Evolutionary conservation across 495 filamentous ascomycete species (phyloP).

Genomic region (Coniosporium apollinis): DNA sequence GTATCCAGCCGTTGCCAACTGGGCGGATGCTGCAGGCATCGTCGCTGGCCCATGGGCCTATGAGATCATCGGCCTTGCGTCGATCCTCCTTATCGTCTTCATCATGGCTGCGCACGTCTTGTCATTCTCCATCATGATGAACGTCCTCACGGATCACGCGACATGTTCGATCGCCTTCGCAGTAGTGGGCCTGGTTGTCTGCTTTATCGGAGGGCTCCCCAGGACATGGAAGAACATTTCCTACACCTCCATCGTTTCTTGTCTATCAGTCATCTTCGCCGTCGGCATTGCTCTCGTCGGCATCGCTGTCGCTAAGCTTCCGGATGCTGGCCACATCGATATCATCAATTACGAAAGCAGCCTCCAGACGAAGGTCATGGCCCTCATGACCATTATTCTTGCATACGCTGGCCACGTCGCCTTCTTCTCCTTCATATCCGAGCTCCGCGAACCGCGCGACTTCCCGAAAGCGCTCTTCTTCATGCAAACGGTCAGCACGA

Average conservation of each 20-base stretch:
- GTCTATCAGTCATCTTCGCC: slow-evolving; percentile 44
- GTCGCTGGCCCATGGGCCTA: slow-evolving; percentile 6
- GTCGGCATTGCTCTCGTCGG: slow-evolving; percentile 54
- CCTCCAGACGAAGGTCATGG: too few species aligned
- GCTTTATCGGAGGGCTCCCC: slow-evolving; percentile 44
- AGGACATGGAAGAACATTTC: slow-evolving; percentile 42
- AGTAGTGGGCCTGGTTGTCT: slow-evolving; percentile 45
- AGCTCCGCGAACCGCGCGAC: slow-evolving; percentile 11
- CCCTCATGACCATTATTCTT: slow-evolving; percentile 4
- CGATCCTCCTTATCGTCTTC: slow-evolving; percentile 44
- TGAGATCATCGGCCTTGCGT: slow-evolving; percentile 13
- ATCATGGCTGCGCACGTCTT: slow-evolving; percentile 62
- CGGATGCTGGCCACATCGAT: too few species aligned
- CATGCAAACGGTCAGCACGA: slow-evolving; percentile 11
- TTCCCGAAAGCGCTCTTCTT: slow-evolving; percentile 16
- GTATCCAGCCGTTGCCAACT: slow-evolving; percentile 54
- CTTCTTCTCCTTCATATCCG: slow-evolving; percentile 14
- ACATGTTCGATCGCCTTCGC: slow-evolving; percentile 53
- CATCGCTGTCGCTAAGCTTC: slow-evolving; percentile 14
- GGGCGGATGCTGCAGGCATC: slow-evolving; percentile 47
- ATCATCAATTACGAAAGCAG: too few species aligned
- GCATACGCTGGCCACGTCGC: slow-evolving; percentile 12
- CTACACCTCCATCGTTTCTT: slow-evolving; percentile 46
- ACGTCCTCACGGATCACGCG: slow-evolving; percentile 43
- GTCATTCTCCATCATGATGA: slow-evolving; percentile 56